These are phyloP conservation scores for Malassezia yamatoensis DNA, from an alignment of 1,284 basidiomycete genomes.

Conservation along the genomic window DNA sequence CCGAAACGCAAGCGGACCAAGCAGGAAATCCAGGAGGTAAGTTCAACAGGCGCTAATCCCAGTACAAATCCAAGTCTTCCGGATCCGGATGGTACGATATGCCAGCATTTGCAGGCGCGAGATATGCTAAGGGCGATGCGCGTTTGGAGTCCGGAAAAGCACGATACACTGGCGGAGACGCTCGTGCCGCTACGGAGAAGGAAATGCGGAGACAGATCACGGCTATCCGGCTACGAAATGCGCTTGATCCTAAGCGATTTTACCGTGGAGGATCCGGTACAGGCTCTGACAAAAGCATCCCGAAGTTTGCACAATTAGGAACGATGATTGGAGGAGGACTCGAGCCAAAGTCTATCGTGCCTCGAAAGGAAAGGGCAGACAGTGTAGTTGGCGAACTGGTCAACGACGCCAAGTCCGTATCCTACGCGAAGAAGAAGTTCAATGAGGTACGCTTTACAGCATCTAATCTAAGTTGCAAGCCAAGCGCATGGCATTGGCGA, in stretches of 20 bases:
- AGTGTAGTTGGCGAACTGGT: slow-evolving; percentile 81
- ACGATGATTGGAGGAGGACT: slow-evolving; percentile 73
- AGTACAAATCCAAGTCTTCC: slow-evolving; percentile 50
- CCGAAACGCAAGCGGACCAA: slow-evolving; percentile 5
- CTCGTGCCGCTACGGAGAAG: slow-evolving; percentile 49
- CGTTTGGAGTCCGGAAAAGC: slow-evolving; percentile 23
- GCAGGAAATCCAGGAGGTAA: slow-evolving; percentile 11
- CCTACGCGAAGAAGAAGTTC: slow-evolving; percentile 90
- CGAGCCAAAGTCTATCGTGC: slow-evolving; percentile 62
- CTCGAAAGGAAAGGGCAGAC: slow-evolving; percentile 61
- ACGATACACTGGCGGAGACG: slow-evolving; percentile 28
- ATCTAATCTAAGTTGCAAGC: slow-evolving; percentile 9
- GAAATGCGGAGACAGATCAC: slow-evolving; percentile 78
- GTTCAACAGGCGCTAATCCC: not conserved
- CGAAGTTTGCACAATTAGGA: slow-evolving; percentile 72
- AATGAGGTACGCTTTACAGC: slow-evolving; percentile 55
- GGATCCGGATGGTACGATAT: slow-evolving; percentile 84
- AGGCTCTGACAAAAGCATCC: slow-evolving; percentile 60
- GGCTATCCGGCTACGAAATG: slow-evolving; percentile 76
- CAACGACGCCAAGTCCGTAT: slow-evolving; percentile 70
- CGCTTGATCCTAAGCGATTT: slow-evolving; percentile 91
- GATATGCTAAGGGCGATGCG: slow-evolving; percentile 14
- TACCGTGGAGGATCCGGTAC: slow-evolving; percentile 59
- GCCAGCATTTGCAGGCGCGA: slow-evolving; percentile 57
- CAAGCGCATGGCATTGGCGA: slow-evolving; percentile 6